Evolutionary conservation across 108 stramenopile species (phyloP), one percentile per base, ranked within the genome.

Genomic region (Nannochloropsis gaditana): DNA sequence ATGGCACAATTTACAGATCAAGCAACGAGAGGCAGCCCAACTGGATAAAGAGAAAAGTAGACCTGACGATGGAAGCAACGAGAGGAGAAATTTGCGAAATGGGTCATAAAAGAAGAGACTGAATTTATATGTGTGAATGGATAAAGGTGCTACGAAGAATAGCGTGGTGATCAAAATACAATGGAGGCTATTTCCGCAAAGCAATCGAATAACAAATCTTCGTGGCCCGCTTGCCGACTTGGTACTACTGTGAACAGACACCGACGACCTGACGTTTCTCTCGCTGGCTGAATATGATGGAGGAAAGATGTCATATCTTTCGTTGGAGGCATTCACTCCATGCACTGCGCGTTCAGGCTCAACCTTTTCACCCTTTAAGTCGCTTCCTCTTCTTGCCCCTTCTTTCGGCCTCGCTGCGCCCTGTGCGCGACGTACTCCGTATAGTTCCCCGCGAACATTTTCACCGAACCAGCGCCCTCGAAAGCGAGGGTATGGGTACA

Each of bases 401-500:
- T 73, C n/a, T 15, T n/a, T n/a, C n/a, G 15, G 3, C 19, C 6
- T 6, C n/a, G 59, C 59, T 73, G 59, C 8, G 59, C 59, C 59
- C 59, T 15, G 59, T 86, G 81, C 81, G 44, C 43, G 11, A 45
- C 82, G 43, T 89, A 89, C 84, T 89, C 88, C 11, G 44, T 42
- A 44, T 87, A 86, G 42, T 90, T 90, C 21, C 87, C 87, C 80
- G 41, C 4, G 21, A 89, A 85, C 5, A 87, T 82, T 43, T 41
- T 43, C 43, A 88, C 84, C 45, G 85, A 31, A 47, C 89, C 81
- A 41, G 96, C 95, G 8, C 45, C 85, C 82, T 98, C 96, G 83
- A 96, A 98, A 1, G 96, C 96, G 2, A 99, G 85, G 79, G 96
- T 96, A 86, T 99, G 96, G 1, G 96, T 97, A 45, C 94, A 93